Base-by-base conservation (phyloP, 495 filamentous ascomycete species). In the Penicillium simplicissimum region DNA sequence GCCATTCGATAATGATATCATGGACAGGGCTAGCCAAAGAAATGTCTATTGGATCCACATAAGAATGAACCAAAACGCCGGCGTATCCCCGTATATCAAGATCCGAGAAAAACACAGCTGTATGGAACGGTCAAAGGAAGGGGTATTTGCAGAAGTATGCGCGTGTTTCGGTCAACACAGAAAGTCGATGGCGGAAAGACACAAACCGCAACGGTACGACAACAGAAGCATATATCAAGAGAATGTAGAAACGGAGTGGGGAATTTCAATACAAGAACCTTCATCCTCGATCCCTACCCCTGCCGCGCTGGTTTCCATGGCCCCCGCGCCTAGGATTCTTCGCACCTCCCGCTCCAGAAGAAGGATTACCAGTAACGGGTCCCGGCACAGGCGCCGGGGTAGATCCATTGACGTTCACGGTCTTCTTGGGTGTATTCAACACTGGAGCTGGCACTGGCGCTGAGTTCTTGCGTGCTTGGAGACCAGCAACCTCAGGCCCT, bases 261-360 rank as follows among this genome's bases (percentile, higher is more conserved):
- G 17, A 4, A 15, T 36, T 34, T 10, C 28, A 33, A 33, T n/a
- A 43, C 36, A 0, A 23, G 8, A 45, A 9, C 21, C 8, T 34
- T 31, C 52, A 40, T 40, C 55, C 57, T 42, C 64, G 56, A 6
- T 67, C 62, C 38, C 47, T 62, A 2, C 62, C 67, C 10, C 51
- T 63, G 14, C 67, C 58, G 14, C 69, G 64, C 23, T 59, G 58
- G 2, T 35, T 34, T 0, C 52, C 52, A 51, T 61, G 51, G 14
- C 69, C 69, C 19, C 69, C 64, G 43, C 69, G 69, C 4, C 69
- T 63, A 28, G 56, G 2, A 57, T 62, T 66, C n/a, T 55, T 58
- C 6, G 55, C 59, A 33, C 23, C 49, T 34, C 31, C 48, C 17
- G 28, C 31, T 28, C 42, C 37, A 35, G 56, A 47, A 36, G 45